Percentiles rank a stretch among this genome's conserved stretches.
phyloP scores from a whole-genome alignment of 2,329 filamentous ascomycete genomes.

The Colletotrichum truncatum region DNA sequence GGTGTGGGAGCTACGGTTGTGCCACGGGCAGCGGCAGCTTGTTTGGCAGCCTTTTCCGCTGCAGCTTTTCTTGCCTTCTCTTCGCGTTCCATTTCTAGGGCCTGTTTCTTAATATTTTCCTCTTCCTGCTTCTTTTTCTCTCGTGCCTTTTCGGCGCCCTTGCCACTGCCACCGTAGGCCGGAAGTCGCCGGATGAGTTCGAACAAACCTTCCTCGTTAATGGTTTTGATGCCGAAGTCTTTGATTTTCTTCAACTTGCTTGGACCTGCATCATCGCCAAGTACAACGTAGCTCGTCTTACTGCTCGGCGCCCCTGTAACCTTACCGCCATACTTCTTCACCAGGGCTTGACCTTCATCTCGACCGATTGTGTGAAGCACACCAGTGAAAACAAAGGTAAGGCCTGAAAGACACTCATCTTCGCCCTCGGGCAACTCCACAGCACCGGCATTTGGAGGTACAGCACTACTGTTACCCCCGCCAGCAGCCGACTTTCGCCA shows the following conservation, averaged over 20 bases:
- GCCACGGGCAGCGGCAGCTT: constrained; percentile 56
- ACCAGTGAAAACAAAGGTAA: constrained; percentile 96
- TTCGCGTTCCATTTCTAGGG: constrained; percentile 85
- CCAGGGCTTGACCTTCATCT: constrained; percentile 84
- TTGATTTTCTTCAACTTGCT: constrained; percentile 91
- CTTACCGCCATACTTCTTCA: constrained; percentile 95
- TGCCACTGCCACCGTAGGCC: constrained; percentile 86
- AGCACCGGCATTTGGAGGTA: constrained; percentile 69
- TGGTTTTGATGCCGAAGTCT: constrained; percentile 84
- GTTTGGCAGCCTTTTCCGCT: constrained; percentile 61
- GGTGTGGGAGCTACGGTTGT: constrained; percentile 48
- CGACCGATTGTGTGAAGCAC: constrained; percentile 82
- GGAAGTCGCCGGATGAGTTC: constrained; percentile 84
- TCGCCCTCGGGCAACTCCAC: constrained; percentile 83
- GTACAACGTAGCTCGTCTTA: constrained; percentile 93
- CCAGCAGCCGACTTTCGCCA: constrained; percentile 71
- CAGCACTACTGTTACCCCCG: constrained; percentile 66
- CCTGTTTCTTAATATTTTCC: constrained; percentile 81
- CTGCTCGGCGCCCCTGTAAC: constrained; percentile 85
- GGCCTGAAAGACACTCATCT: constrained; percentile 88
- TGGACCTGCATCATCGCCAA: constrained; percentile 90
- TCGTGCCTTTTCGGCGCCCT: constrained; percentile 84
- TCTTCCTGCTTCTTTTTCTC: constrained; percentile 88
- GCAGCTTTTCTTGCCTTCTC: constrained; percentile 69
- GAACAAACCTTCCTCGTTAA: constrained; percentile 92